Base-by-base conservation (phyloP, 2,329 filamentous ascomycete species). In the Fusarium brachygibbosum region DNA sequence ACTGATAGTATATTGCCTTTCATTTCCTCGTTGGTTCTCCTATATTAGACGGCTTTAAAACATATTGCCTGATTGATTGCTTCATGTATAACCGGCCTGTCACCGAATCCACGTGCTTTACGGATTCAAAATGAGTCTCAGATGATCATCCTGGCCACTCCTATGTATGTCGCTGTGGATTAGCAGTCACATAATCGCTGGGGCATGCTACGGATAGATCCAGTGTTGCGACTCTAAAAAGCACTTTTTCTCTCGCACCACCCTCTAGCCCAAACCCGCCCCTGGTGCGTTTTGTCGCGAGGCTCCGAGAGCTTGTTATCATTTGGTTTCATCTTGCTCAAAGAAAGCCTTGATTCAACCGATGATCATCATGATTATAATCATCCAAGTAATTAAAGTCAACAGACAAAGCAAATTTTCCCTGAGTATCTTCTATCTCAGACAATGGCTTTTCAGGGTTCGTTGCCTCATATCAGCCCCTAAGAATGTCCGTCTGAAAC, bases 191-290 rank as follows among this genome's bases (percentile, higher is more conserved):
- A 59, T 35, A 41, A 35, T 21, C 45, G 61, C 66, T 40, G 67
- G 57, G 54, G 45, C 50, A 64, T 69, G 55, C 53, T 31, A 55
- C 54, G 52, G 68, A 71, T 69, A 71, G 65, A 68, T 68, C 45
- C 45, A 65, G 41, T 50, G 44, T 51, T 66, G 34, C 53, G 63
- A 64, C 46, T 45, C 40, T 23, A 32, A 45, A 56, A 45, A 50
- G 19, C 31, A 59, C 35, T 28, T 48, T 41, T 34, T 40, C 40
- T 44, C 32, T 64, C 48, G 21, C 64, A 62, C 54, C 64, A 55
- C 50, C 53, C 56, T 60, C 49, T 63, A 46, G 42, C 54, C 65
- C 42, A 46, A 67, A 63, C 41, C 29, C 23, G 51, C 49, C 61
- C 68, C 63, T 70, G 44, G 34, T 48, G 48, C 55, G 49, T 51